Conservation (phyloP, 139 green algal genomes). For the Chlamydomonas sp. region DNA sequence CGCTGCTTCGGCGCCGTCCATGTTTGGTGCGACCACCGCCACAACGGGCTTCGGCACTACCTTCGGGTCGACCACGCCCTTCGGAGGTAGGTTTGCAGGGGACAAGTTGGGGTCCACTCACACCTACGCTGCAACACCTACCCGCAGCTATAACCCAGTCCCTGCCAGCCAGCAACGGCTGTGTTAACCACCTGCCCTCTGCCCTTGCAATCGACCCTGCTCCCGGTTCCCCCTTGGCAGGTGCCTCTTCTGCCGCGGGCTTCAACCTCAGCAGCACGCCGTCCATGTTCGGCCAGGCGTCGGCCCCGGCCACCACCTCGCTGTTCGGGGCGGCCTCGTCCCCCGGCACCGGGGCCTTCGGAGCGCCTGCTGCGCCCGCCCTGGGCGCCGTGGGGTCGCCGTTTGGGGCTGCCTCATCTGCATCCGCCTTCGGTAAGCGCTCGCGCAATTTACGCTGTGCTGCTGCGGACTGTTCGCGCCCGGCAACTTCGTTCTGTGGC, state of each 20-base stretch:
- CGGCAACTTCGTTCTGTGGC: too few relatives aligned
- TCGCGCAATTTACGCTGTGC: background rate
- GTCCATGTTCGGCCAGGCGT: constrained; percentile 34
- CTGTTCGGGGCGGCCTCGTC: constrained; percentile 42
- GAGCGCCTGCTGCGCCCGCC: constrained; percentile 25
- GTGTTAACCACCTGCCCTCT: background rate
- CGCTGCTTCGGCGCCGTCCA: constrained; percentile 17
- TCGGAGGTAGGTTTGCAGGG: constrained; percentile 4
- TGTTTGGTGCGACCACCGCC: background rate
- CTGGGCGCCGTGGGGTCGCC: constrained; percentile 15
- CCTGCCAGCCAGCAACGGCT: too few relatives aligned
- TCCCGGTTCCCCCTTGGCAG: background rate
- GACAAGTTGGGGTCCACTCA: too few relatives aligned
- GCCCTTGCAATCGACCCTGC: background rate
- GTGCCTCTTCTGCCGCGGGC: background rate
- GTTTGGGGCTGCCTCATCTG: constrained; percentile 23
- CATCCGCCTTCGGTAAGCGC: constrained; percentile 20
- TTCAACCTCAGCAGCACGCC: constrained; percentile 42
- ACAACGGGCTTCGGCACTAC: constrained; percentile 1
- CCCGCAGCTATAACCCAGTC: too few relatives aligned
- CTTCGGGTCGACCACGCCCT: constrained; percentile 27
- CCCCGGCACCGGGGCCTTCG: constrained; percentile 11
- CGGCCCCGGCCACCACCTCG: constrained; percentile 5
- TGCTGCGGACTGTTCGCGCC: too few relatives aligned
- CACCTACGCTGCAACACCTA: too few relatives aligned